Conservation (phyloP, 306 rosid species). For the Mimosa bimucronata region DNA sequence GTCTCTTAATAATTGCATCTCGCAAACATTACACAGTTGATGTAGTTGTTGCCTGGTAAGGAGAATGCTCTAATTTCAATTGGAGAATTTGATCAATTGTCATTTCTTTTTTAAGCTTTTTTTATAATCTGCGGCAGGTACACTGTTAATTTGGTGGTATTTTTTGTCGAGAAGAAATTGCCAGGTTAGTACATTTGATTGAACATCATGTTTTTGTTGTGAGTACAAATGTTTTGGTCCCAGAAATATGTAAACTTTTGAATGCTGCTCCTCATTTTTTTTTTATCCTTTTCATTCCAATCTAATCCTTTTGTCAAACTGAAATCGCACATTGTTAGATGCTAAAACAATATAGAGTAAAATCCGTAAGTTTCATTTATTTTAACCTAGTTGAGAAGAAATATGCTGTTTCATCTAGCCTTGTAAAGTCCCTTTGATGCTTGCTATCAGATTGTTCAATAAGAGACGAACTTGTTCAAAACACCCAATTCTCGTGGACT, state of each 20-base stretch:
- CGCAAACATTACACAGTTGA: constrained; percentile 99
- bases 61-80: constrained; percentile 14
- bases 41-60: constrained; percentile 94
- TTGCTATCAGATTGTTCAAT: background rate
- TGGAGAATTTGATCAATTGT: background rate
- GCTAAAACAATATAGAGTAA: background rate
- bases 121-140: constrained; percentile 62
- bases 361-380: background rate
- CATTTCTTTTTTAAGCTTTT: constrained; percentile 20
- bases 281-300: background rate
- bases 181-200: constrained; percentile 62
- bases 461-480: background rate
- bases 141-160: constrained; percentile 94
- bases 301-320: background rate
- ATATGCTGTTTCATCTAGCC: background rate
- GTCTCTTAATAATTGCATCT: constrained; percentile 90
- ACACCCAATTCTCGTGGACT: background rate
- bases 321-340: background rate
- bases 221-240: background rate
- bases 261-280: background rate
- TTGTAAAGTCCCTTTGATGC: background rate
- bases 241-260: background rate
- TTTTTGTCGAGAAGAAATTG: constrained; percentile 80
- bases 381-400: background rate
- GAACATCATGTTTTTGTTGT: background rate